Conservation (phyloP, 441 rosid species). For the Erodium texanum region DNA sequence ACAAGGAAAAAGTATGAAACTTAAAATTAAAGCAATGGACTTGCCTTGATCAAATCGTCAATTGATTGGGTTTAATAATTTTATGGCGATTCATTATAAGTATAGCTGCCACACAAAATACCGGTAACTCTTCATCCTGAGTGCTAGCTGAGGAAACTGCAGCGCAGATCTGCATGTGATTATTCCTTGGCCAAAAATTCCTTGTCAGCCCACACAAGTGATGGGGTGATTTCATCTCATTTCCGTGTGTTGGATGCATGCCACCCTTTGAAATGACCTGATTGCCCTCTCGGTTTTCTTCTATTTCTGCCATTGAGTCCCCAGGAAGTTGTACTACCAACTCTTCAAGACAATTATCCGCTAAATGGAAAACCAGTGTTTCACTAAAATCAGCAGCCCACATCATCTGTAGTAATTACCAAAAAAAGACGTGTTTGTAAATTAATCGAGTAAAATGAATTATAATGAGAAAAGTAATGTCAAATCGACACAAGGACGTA, state of each 20-base stretch:
- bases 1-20: conserved; percentile 12
- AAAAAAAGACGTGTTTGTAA: conserved; percentile 4
- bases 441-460: neutral
- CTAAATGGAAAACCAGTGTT: conserved; percentile 43
- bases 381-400: conserved; percentile 97
- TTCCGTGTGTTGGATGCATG: conserved; percentile 34
- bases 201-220: conserved; percentile 74
- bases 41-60: conserved; percentile 91
- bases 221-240: conserved; percentile 39
- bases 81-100: conserved; percentile 79
- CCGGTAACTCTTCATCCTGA: conserved; percentile 66
- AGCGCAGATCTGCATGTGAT: conserved; percentile 40
- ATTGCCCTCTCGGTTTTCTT: conserved; percentile 34
- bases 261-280: conserved; percentile 33
- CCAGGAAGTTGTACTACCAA: conserved; percentile 50
- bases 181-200: conserved; percentile 59
- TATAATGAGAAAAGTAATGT: neutral
- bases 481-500: neutral
- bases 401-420: conserved; percentile 60
- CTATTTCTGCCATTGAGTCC: conserved; percentile 36
- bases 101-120: conserved; percentile 88
- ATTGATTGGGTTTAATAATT: conserved; percentile 68
- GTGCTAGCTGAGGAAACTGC: conserved; percentile 48
- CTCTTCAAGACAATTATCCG: conserved; percentile 62
- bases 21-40: conserved; percentile 15